Evolutionary conservation across 371 early-diverging fungal species (phyloP), one percentile per base, ranked within the genome.

Genomic region (Apophysomyces trapeziformis): DNA sequence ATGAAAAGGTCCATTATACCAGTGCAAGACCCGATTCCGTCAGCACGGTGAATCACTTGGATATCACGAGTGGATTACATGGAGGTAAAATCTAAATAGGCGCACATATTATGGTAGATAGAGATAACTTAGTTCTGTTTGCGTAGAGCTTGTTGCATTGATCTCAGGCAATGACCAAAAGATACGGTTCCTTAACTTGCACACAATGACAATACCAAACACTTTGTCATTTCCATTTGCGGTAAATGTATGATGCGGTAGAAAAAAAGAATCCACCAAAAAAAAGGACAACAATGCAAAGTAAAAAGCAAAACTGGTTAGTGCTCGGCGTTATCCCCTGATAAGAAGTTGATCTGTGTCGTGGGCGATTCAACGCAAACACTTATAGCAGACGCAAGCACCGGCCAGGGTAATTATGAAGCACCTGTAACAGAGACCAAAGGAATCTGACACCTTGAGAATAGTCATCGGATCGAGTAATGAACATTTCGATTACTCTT

Each of bases 331-430:
- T 64, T 85, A 56, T 87, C 89, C 26, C 86, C 88, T 0, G 88
- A 92, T 63, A 80, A 84, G 9, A 71, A 85, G n/a, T 60, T 93
- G 65, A 76, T 93, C 1, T 91, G 90, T 60, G 85, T 91, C 4
- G 94, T 92, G 3, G 95, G 95, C 0, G 95, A 96, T 69, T 70
- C 79, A 11, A 76, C 72, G 0, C 85, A 89, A 8, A 78, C 88
- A 0, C 60, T 72, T 18, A 67, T 96, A 26, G 71, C 87, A 18
- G 88, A 88, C 45, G 75, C 89, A 4, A 74, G 85, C 35, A 72
- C 80, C 0, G 87, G 89, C 12, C 73, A 85, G 70, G 63, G 85
- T 82, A 72, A 60, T 4, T 36, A 43, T 32, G 39, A 4, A 57
- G 36, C 13, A 26, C 32, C 1, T 38, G 12, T 13, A 63, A 38